These are phyloP conservation scores for Sideroxylon spinosum DNA, from an alignment of 179 eudicot genomes.

Conservation along the genomic window DNA sequence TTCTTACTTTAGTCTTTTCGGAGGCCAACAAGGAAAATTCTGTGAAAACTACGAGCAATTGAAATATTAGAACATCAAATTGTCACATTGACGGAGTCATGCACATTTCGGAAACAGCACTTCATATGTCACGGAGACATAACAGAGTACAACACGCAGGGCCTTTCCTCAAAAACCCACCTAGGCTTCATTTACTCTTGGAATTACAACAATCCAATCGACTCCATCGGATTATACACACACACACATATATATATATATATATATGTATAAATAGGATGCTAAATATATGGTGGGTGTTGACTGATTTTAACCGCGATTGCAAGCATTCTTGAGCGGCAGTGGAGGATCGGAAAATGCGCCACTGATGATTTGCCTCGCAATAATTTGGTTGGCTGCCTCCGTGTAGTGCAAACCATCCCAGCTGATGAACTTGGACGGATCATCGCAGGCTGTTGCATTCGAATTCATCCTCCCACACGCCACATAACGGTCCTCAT, in stretches of 20 bases:
- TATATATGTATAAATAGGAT: no score
- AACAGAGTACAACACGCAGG: background rate
- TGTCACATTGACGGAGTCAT: background rate
- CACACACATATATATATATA: no score
- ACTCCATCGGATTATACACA: no score
- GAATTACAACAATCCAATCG: no score
- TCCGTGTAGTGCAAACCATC: constrained; percentile 72
- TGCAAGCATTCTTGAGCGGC: constrained; percentile 48
- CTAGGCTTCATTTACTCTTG: no score
- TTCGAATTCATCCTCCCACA: background rate
- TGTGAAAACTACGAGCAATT: no score
- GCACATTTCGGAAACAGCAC: background rate
- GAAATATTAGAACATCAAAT: no score
- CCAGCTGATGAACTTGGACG: constrained; percentile 59
- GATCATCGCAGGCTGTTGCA: constrained; percentile 24
- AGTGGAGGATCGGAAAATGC: constrained; percentile 54
- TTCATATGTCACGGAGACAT: background rate
- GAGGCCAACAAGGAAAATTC: no score
- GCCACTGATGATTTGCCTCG: constrained; percentile 50
- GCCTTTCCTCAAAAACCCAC: no score
- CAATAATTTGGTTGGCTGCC: constrained; percentile 57
- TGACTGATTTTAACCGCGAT: no score
- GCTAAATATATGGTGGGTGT: no score
- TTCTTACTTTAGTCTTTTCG: no score
- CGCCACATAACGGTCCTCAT: background rate